Conservation (phyloP, 2,329 filamentous ascomycete species). For the Graphilbum sp. region DNA sequence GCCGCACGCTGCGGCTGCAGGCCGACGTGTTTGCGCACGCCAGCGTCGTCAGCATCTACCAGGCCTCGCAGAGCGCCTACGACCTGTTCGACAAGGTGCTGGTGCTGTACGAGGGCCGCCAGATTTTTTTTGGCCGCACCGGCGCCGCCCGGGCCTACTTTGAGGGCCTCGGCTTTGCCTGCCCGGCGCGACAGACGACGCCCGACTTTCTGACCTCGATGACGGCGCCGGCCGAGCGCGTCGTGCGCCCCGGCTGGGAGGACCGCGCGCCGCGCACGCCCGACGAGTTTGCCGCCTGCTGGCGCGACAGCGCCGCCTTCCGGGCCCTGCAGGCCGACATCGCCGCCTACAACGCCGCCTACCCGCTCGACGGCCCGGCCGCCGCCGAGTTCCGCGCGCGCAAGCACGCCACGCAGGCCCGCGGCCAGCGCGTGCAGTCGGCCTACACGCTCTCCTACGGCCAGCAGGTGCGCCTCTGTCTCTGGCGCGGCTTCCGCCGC, state of each 20-base stretch:
- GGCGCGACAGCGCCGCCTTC: slow-evolving; percentile 37
- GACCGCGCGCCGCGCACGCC: slow-evolving; percentile 38
- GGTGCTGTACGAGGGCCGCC: slow-evolving; percentile 41
- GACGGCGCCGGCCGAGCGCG: slow-evolving; percentile 39
- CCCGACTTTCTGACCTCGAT: slow-evolving; percentile 61
- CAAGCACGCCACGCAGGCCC: slow-evolving; percentile 36
- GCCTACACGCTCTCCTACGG: slow-evolving; percentile 65
- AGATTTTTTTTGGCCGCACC: slow-evolving; percentile 46
- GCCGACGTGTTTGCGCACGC: slow-evolving; percentile 50
- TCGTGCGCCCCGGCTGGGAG: slow-evolving; percentile 37
- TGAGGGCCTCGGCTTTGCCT: slow-evolving; percentile 47
- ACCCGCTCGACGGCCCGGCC: slow-evolving; percentile 35
- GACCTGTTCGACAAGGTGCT: slow-evolving; percentile 43
- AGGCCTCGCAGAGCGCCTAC: slow-evolving; percentile 46
- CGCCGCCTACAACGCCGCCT: slow-evolving; percentile 32
- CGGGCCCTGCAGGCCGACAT: slow-evolving; percentile 33
- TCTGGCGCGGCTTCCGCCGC: slow-evolving; percentile 64
- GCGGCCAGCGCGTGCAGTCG: slow-evolving; percentile 46
- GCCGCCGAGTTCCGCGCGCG: slow-evolving; percentile 37
- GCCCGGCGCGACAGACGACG: slow-evolving; percentile 47
- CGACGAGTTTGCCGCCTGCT: slow-evolving; percentile 41
- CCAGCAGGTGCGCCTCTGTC: slow-evolving; percentile 62
- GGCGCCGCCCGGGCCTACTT: slow-evolving; percentile 48
- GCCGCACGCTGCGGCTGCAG: slow-evolving; percentile 49
- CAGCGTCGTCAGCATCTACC: slow-evolving; percentile 56